Base-by-base conservation (phyloP, 2,329 filamentous ascomycete genomes). In the Coniochaeta ligniaria region DNA sequence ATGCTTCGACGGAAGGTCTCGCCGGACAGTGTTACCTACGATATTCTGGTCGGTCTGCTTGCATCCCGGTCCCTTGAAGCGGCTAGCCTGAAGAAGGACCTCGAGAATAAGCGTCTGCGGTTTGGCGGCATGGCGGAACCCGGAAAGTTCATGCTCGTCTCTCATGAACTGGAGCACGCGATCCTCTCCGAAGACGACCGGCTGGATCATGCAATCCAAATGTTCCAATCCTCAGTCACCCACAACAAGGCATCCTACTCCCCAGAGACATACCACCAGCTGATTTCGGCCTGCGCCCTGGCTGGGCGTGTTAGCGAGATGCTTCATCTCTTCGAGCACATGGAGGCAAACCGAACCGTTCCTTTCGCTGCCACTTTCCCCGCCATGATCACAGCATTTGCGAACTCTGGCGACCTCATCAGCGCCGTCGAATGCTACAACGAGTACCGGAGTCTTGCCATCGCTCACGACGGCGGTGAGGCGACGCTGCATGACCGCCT, bases 381-480 rank as follows among this genome's bases (percentile, higher is more conserved):
- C 1, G 84, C 88, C 20, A 96, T 99, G 91, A 97, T 99, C 72
- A 87, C 90, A n/a, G 92, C 93, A 0, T 98, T 96, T 71, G 91
- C 91, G 63, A 83, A 84, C 47, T 84, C 83, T 12, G 90, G 92
- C 57, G 92, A 98, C 71, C 78, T 98, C 52, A 82, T 87, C 68
- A 96, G 90, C 67, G 95, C 93, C 22, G 91, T 98, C 7, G 92
- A 96, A 72, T 92, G 92, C 75, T 99, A 97, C 76, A 94, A 96
- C 65, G 91, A 96, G 75, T 98, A 98, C 80, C 92, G 92, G 70
- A 84, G 86, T 54, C 80, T 97, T 47, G 93, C 94, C n/a, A 85
- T 98, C 59, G 87, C 89, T 43, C 84, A 95, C 71, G 90, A 97
- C 72, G 85, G 83, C 43, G 92, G 92, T 61, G 80, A 86, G 62